Conservation (phyloP, 352 stramenopile genomes). For the Blastocystis sp. region DNA sequence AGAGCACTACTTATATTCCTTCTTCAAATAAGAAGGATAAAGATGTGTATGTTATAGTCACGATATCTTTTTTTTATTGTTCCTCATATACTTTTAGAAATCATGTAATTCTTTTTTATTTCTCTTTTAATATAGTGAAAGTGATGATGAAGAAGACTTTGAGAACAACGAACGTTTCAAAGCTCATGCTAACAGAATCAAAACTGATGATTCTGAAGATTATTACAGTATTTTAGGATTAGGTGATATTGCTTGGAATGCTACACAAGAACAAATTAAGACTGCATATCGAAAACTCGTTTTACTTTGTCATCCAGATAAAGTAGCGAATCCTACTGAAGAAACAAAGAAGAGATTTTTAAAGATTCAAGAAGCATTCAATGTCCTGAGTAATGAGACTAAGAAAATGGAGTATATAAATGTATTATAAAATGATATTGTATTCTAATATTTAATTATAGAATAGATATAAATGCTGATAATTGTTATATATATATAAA, state of each 20-base stretch:
- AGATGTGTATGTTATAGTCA: too few species aligned
- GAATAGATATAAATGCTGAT: conserved; percentile 16
- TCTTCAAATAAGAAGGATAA: too few species aligned
- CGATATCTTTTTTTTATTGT: too few species aligned
- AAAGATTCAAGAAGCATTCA: conserved; percentile 55
- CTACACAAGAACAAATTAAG: conserved; percentile 42
- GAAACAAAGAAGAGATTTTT: conserved; percentile 51
- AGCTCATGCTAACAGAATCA: too few species aligned
- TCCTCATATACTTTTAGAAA: too few species aligned
- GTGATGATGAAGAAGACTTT: too few species aligned
- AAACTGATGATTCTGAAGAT: too few species aligned
- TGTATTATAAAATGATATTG: conserved; percentile 56
- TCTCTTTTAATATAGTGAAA: too few species aligned
- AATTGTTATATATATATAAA: background rate
- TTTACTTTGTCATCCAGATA: conserved; percentile 60
- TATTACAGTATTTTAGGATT: conserved; percentile 44
- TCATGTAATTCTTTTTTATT: too few species aligned
- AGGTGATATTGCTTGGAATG: conserved; percentile 37
- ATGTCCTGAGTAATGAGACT: conserved; percentile 48
- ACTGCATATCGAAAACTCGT: conserved; percentile 55
- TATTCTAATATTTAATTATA: conserved; percentile 47
- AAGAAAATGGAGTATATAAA: conserved; percentile 55
- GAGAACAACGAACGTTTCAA: too few species aligned
- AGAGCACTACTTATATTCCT: too few species aligned
- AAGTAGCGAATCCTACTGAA: conserved; percentile 46